phyloP scores from a whole-genome alignment of 2,329 filamentous ascomycete species.

The Colletotrichum viniferum region DNA sequence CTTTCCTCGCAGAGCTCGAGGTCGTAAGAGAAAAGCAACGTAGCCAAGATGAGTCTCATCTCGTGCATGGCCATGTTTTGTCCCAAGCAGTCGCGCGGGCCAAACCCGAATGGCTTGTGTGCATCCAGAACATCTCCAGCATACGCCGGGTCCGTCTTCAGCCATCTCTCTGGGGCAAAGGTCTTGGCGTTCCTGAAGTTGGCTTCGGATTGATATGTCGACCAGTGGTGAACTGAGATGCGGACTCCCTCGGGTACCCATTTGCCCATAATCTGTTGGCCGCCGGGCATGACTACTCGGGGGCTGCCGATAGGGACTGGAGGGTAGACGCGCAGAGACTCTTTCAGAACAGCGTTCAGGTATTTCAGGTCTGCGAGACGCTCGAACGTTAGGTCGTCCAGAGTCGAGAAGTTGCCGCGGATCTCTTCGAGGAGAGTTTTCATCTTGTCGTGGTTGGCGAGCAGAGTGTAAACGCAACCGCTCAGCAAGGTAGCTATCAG shows the following conservation, averaged over 20 bases:
- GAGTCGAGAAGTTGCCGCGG: constrained; percentile 32
- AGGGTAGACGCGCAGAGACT: constrained; percentile 46
- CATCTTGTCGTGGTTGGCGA: constrained; percentile 31
- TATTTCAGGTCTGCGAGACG: constrained; percentile 36
- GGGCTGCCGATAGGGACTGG: constrained; percentile 27
- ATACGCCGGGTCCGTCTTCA: neutral
- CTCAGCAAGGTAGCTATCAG: constrained; percentile 32
- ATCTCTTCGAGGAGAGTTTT: constrained; percentile 40
- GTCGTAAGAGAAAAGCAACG: neutral
- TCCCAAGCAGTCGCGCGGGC: constrained; percentile 58
- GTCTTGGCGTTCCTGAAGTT: constrained; percentile 46
- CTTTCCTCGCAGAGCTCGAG: neutral
- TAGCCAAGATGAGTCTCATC: constrained; percentile 48
- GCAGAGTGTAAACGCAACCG: constrained; percentile 30
- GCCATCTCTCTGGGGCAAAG: constrained; percentile 23
- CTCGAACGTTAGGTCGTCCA: constrained; percentile 39
- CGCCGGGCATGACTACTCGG: constrained; percentile 33
- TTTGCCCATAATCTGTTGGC: constrained; percentile 32
- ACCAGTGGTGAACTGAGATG: constrained; percentile 42
- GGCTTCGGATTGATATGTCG: constrained; percentile 43
- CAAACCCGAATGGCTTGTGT: constrained; percentile 57
- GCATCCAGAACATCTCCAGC: constrained; percentile 36
- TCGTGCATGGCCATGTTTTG: constrained; percentile 61
- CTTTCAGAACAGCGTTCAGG: constrained; percentile 43
- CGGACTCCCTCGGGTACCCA: constrained; percentile 35